Percentiles rank a stretch among this genome's conserved stretches.
Conservation (phyloP, 1,284 basidiomycete species). For the Ustilago loliicola region DNA sequence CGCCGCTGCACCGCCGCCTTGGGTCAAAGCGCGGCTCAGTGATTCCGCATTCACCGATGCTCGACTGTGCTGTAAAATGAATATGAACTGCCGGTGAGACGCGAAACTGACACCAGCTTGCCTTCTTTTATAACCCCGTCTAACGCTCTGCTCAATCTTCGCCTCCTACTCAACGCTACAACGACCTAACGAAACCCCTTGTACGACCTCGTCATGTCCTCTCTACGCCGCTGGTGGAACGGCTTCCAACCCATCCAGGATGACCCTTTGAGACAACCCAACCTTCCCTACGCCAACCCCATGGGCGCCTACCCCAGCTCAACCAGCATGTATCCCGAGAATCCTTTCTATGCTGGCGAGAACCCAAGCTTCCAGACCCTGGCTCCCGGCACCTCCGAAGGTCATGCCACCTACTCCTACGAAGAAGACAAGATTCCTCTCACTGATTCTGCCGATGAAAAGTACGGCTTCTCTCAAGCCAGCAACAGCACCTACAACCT, state of each 20-base stretch:
- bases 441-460: conserved; percentile 50
- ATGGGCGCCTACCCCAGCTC: conserved; percentile 22
- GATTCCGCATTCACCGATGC: not conserved
- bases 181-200: not conserved
- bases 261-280: conserved; percentile 36
- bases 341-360: conserved; percentile 51
- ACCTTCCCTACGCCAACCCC: conserved; percentile 21
- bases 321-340: conserved; percentile 30
- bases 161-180: not conserved
- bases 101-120: not conserved
- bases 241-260: conserved; percentile 39
- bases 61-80: too few relatives aligned
- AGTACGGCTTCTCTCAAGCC: conserved; percentile 34
- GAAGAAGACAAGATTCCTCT: conserved; percentile 60
- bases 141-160: not conserved
- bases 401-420: conserved; percentile 37
- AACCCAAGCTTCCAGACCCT: conserved; percentile 47
- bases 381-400: conserved; percentile 37
- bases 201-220: conserved; percentile 22
- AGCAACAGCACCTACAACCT: conserved; percentile 33
- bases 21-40: conserved; percentile 2
- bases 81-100: too few relatives aligned
- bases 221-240: conserved; percentile 27
- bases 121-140: not conserved
- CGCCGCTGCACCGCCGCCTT: conserved; percentile 1